Evolutionary conservation across 1,139 yeast species (phyloP).

Genomic region (Suhomyces kunorum): DNA sequence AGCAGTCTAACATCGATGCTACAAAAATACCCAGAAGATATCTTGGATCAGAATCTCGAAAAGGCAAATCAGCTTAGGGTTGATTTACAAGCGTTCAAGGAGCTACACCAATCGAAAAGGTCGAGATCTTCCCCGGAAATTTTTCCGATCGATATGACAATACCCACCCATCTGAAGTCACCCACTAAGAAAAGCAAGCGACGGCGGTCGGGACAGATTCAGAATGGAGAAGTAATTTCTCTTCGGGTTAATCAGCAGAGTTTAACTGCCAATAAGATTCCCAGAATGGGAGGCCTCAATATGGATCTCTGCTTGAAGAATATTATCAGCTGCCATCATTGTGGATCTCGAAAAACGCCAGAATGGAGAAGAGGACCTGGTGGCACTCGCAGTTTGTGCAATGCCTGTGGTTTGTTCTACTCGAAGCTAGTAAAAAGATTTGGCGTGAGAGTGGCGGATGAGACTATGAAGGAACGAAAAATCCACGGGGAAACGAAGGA

Average conservation of each 20-base stretch:
- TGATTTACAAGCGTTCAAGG: neutral
- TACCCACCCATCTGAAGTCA: too few relatives aligned
- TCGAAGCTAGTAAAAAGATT: slow-evolving; percentile 33
- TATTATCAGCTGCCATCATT: slow-evolving; percentile 16
- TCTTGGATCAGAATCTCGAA: neutral
- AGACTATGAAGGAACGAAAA: slow-evolving; percentile 27
- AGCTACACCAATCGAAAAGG: neutral
- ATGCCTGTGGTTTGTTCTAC: slow-evolving; percentile 49
- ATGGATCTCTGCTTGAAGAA: slow-evolving; percentile 7
- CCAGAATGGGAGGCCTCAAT: slow-evolving; percentile 12
- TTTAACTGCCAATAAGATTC: neutral
- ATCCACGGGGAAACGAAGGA: slow-evolving; percentile 13
- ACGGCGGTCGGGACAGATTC: too few relatives aligned
- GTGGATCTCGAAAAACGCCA: slow-evolving; percentile 34
- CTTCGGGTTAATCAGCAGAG: neutral
- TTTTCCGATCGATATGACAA: too few relatives aligned
- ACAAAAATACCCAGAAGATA: neutral
- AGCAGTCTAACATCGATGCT: neutral
- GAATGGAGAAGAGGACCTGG: slow-evolving; percentile 52
- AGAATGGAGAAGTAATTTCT: neutral
- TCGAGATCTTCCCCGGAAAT: neutral
- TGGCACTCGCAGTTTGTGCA: slow-evolving; percentile 46
- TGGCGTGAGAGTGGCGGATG: slow-evolving; percentile 29
- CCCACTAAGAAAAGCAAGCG: too few relatives aligned
- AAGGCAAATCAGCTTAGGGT: neutral